phyloP scores from a whole-genome alignment of 225 moss, liverwort and hornwort species.

The Straminergon stramineum region DNA sequence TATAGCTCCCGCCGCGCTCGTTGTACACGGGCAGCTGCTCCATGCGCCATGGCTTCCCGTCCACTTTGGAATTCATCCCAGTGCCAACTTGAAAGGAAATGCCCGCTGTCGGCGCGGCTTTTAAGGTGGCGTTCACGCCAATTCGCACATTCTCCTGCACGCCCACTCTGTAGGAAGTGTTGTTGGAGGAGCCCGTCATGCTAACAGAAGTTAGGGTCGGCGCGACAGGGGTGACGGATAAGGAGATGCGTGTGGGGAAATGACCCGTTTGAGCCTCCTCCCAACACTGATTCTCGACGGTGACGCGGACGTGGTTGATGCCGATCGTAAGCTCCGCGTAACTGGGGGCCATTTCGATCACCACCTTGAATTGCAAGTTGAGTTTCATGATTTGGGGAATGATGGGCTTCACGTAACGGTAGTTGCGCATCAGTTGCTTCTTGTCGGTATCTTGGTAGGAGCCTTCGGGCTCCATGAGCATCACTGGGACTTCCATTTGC shows the following conservation, averaged over 20 bases:
- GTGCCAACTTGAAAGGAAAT: constrained; percentile 16
- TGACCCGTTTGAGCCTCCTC: constrained; percentile 30
- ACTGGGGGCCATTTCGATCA: constrained; percentile 26
- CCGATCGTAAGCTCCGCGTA: constrained; percentile 24
- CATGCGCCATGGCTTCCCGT: constrained; percentile 44
- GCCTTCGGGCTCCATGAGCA: constrained; percentile 32
- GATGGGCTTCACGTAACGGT: constrained; percentile 34
- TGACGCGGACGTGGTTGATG: constrained; percentile 36
- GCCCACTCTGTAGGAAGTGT: constrained; percentile 30
- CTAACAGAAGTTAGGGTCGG: constrained; percentile 12
- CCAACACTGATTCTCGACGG: constrained; percentile 38
- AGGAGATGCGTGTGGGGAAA: constrained; percentile 26
- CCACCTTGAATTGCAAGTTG: constrained; percentile 38
- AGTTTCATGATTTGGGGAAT: constrained; percentile 43
- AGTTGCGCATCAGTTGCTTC: constrained; percentile 12
- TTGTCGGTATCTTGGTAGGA: constrained; percentile 22
- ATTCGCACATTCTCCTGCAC: constrained; percentile 24
- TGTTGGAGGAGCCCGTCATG: constrained; percentile 33
- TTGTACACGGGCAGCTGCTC: constrained; percentile 43
- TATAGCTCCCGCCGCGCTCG: constrained; percentile 53
- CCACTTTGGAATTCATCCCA: constrained; percentile 2
- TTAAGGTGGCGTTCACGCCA: constrained; percentile 9
- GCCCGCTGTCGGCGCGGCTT: constrained; percentile 18
- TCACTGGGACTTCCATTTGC: constrained; percentile 24
- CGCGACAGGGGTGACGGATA: constrained; percentile 19